Percentiles rank a stretch among this genome's conserved stretches.
phyloP scores from a whole-genome alignment of 2,329 filamentous ascomycete species.

The Neurospora sp. region DNA sequence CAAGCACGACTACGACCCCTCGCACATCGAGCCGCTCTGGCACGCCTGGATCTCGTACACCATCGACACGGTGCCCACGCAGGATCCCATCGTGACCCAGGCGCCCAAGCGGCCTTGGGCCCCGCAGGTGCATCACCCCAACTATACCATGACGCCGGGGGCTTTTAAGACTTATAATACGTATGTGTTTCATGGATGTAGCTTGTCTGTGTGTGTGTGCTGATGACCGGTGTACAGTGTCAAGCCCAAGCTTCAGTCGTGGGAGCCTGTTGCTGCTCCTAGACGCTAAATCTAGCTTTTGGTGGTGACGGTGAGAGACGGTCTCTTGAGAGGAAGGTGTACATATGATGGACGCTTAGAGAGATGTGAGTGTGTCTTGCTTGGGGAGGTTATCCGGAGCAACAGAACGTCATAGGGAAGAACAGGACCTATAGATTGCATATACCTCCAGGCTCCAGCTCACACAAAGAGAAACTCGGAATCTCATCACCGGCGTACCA shows the following conservation, averaged over 20 bases:
- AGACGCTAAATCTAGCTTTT: constrained; percentile 14
- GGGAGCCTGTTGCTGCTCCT: constrained; percentile 24
- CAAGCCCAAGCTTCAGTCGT: constrained; percentile 26
- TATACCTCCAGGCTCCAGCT: background rate
- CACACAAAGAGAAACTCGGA: background rate
- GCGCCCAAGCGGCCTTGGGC: constrained; percentile 60
- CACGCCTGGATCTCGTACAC: constrained; percentile 95
- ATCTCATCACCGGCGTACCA: background rate
- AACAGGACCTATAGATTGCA: background rate
- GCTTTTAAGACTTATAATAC: constrained; percentile 94
- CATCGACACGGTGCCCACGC: constrained; percentile 74
- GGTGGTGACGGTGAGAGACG: constrained; percentile 2
- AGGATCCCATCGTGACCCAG: constrained; percentile 63
- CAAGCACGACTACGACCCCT: constrained; percentile 73
- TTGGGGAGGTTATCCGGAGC: background rate
- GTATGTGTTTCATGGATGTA: constrained; percentile 39
- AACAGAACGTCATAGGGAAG: background rate
- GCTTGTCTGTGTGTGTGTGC: background rate
- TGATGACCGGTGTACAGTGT: constrained; percentile 15
- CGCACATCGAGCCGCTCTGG: constrained; percentile 92
- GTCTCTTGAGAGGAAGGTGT: background rate
- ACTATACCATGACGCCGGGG: constrained; percentile 63
- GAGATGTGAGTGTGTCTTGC: background rate
- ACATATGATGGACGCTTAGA: background rate
- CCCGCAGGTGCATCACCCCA: constrained; percentile 58